phyloP scores from a whole-genome alignment of 768 basidiomycete genomes.

The Calvatia gigantea region DNA sequence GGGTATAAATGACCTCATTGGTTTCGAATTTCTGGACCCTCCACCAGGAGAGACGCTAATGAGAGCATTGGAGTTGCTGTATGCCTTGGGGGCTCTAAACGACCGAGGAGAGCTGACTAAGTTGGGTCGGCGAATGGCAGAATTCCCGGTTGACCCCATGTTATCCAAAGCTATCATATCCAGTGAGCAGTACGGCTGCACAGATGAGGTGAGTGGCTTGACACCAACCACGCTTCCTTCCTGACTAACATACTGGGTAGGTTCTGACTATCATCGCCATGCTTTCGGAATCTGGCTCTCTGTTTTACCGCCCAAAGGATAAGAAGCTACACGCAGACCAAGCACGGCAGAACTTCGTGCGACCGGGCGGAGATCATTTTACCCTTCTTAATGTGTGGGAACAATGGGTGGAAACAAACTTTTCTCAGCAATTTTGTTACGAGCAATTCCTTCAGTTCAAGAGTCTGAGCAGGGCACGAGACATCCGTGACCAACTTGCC shows the following conservation, averaged over 20 bases:
- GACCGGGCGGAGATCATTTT: conserved; percentile 95
- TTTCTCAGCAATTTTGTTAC: conserved; percentile 95
- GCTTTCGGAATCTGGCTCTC: conserved; percentile 91
- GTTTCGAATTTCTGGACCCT: conserved; percentile 98
- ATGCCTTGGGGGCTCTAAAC: conserved; percentile 94
- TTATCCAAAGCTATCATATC: conserved; percentile 94
- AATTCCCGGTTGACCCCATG: conserved; percentile 99
- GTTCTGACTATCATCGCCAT: conserved; percentile 96
- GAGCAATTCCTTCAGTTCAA: conserved; percentile 96
- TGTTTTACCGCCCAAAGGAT: conserved; percentile 97
- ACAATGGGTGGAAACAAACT: conserved; percentile 98
- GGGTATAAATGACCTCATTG: conserved; percentile 97
- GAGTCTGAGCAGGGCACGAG: conserved; percentile 88
- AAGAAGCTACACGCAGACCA: conserved; percentile 98
- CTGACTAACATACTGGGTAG: conserved; percentile 32
- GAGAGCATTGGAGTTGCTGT: conserved; percentile 88
- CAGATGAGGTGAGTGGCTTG: conserved; percentile 74
- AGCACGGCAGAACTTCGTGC: conserved; percentile 95
- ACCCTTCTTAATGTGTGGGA: conserved; percentile 98
- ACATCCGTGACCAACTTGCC: conserved; percentile 95
- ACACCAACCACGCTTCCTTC: not conserved
- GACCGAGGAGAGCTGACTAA: conserved; percentile 97
- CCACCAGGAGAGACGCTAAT: conserved; percentile 98
- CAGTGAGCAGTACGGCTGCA: conserved; percentile 90
- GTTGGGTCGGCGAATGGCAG: conserved; percentile 94